These are phyloP conservation scores for Pseudodiploospora longispora DNA, from an alignment of 2,329 filamentous ascomycete species.

Conservation along the genomic window DNA sequence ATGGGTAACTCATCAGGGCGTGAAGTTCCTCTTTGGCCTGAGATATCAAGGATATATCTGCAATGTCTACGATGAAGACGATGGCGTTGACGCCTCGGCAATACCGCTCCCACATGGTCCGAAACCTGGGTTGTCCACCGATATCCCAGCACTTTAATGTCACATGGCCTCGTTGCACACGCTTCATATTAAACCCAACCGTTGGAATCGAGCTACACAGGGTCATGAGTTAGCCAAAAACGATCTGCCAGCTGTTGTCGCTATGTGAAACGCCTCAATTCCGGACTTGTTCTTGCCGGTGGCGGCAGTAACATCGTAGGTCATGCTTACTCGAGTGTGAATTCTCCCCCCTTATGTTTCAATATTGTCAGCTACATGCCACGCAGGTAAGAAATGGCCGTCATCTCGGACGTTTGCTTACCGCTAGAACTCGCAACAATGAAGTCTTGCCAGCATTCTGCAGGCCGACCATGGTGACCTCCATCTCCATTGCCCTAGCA, in stretches of 20 bases:
- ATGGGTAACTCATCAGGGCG: slow-evolving; percentile 73
- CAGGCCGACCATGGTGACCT: slow-evolving; percentile 97
- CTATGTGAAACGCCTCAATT: background rate
- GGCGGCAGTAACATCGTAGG: slow-evolving; percentile 1
- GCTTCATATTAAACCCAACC: slow-evolving; percentile 98
- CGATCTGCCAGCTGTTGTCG: background rate
- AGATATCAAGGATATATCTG: slow-evolving; percentile 71
- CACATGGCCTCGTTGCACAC: slow-evolving; percentile 94
- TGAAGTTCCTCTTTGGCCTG: slow-evolving; percentile 90
- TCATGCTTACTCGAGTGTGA: slow-evolving; percentile 85
- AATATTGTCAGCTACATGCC: background rate
- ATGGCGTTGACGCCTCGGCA: slow-evolving; percentile 96
- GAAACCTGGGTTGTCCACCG: slow-evolving; percentile 91
- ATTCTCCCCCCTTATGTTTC: slow-evolving; percentile 74
- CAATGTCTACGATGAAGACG: slow-evolving; percentile 96
- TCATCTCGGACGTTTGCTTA: slow-evolving; percentile 43
- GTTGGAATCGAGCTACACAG: slow-evolving; percentile 84
- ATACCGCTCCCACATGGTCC: slow-evolving; percentile 99
- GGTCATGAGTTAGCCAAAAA: slow-evolving; percentile 29
- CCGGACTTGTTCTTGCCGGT: too few relatives aligned
- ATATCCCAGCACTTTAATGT: slow-evolving; percentile 99
- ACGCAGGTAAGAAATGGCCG: background rate
- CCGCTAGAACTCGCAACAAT: slow-evolving; percentile 83
- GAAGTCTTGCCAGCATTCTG: slow-evolving; percentile 99
- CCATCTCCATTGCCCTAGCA: slow-evolving; percentile 93